Percentiles rank a stretch among this genome's conserved stretches.
These are phyloP conservation scores for Russula brevipes DNA, from an alignment of 768 basidiomycete species.

Conservation along the genomic window DNA sequence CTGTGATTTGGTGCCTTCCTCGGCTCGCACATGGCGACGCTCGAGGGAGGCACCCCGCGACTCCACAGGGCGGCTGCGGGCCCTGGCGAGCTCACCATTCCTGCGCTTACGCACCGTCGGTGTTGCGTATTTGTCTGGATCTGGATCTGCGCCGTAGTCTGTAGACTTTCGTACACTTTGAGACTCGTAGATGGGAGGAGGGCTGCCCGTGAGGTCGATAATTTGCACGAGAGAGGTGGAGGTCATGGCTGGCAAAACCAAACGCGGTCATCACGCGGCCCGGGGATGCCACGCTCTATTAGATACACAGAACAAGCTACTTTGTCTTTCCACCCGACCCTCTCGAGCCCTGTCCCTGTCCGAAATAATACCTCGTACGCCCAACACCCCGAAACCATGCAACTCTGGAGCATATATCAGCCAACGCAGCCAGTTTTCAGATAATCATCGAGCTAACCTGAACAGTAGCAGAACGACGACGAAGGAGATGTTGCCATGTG, in stretches of 20 bases:
- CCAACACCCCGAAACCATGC: slow-evolving; percentile 40
- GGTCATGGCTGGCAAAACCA: slow-evolving; percentile 11
- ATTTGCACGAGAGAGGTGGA: slow-evolving; percentile 15
- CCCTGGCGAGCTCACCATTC: slow-evolving; percentile 6
- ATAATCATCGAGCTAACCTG: slow-evolving; percentile 41
- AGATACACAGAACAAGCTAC: neutral
- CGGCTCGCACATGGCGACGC: neutral
- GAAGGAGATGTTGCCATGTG: slow-evolving; percentile 72
- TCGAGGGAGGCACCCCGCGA: slow-evolving; percentile 1
- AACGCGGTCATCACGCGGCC: neutral
- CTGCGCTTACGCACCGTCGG: slow-evolving; percentile 8
- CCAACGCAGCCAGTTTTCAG: neutral
- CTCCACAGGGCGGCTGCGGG: neutral
- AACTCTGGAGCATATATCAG: slow-evolving; percentile 26
- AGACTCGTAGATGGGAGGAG: neutral
- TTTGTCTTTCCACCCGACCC: neutral
- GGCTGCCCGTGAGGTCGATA: slow-evolving; percentile 22
- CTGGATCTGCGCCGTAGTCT: neutral
- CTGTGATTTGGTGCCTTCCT: neutral
- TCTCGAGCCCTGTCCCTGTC: slow-evolving; percentile 22
- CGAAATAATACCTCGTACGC: slow-evolving; percentile 33
- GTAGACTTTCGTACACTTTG: neutral
- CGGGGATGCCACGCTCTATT: neutral
- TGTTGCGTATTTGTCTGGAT: neutral
- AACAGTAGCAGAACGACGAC: slow-evolving; percentile 50